phyloP scores from a whole-genome alignment of 2,329 filamentous ascomycete genomes.

The Endothia cerciana region DNA sequence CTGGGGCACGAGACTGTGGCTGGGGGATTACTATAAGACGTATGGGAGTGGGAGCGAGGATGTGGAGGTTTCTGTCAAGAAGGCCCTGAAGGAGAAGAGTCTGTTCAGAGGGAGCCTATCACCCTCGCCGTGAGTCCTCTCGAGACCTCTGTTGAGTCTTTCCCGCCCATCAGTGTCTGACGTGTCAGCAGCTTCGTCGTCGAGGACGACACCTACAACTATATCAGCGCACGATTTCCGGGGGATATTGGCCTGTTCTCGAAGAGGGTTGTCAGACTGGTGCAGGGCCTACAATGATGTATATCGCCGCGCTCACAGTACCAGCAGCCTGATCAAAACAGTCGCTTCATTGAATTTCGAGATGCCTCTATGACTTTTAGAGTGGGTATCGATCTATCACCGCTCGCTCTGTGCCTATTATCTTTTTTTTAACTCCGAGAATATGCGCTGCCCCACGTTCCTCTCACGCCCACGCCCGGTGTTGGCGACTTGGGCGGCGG shows the following conservation, averaged over 20 bases:
- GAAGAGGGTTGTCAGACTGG: constrained; percentile 46
- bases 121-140: constrained; percentile 44
- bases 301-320: not conserved
- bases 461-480: not conserved
- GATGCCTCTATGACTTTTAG: constrained; percentile 1
- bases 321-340: constrained; percentile 3
- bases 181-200: constrained; percentile 47
- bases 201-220: constrained; percentile 53
- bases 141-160: constrained; percentile 22
- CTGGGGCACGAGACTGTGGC: constrained; percentile 51
- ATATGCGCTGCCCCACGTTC: constrained; percentile 16
- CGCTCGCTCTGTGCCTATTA: not conserved
- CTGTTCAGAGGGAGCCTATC: constrained; percentile 51
- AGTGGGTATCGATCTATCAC: constrained; percentile 14
- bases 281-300: constrained; percentile 38
- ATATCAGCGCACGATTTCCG: constrained; percentile 52
- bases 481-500: constrained; percentile 21
- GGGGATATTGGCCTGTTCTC: constrained; percentile 47
- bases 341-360: constrained; percentile 10
- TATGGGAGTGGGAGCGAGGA: constrained; percentile 55
- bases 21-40: constrained; percentile 62
- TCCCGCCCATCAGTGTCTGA: constrained; percentile 19
- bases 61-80: constrained; percentile 41
- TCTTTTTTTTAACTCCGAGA: not conserved
- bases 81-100: constrained; percentile 43